A percentile compares a stretch with the other conserved stretches of the same genome.
These are phyloP conservation scores for Chalaropsis thielavioides DNA, from an alignment of 2,329 filamentous ascomycete genomes.

Conservation along the genomic window DNA sequence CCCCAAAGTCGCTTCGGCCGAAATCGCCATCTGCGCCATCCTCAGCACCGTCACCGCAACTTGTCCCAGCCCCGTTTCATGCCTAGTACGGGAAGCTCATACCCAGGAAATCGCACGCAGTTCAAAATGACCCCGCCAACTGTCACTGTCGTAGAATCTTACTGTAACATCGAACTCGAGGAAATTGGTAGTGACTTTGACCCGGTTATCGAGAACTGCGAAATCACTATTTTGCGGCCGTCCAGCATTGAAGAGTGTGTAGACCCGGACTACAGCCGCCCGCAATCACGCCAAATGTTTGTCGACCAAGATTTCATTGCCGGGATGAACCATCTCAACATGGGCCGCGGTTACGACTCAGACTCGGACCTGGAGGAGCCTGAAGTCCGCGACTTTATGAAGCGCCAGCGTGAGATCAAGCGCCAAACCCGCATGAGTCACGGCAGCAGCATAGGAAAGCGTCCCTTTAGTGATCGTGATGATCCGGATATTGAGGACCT, in stretches of 20 bases:
- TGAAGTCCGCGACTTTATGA: conserved; percentile 31
- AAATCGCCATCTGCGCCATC: neutral
- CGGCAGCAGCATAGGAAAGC: conserved; percentile 41
- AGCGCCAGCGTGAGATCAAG: conserved; percentile 29
- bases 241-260: conserved; percentile 26
- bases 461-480: conserved; percentile 39
- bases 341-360: conserved; percentile 27
- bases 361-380: conserved; percentile 38
- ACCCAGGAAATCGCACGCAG: neutral
- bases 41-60: conserved; percentile 1
- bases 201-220: neutral
- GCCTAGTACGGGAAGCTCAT: neutral
- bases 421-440: conserved; percentile 35
- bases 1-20: neutral
- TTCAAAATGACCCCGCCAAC: neutral
- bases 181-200: neutral
- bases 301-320: conserved; percentile 2
- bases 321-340: conserved; percentile 23
- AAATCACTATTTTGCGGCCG: conserved; percentile 7
- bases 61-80: conserved; percentile 1
- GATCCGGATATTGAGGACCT: conserved; percentile 33
- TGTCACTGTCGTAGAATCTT: conserved; percentile 1
- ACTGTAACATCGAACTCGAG: neutral
- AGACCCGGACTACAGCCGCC: conserved; percentile 28
- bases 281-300: conserved; percentile 26